Evolutionary conservation across 164 flowering plant species (phyloP).

Genomic region (Euptelea pleiosperma): DNA sequence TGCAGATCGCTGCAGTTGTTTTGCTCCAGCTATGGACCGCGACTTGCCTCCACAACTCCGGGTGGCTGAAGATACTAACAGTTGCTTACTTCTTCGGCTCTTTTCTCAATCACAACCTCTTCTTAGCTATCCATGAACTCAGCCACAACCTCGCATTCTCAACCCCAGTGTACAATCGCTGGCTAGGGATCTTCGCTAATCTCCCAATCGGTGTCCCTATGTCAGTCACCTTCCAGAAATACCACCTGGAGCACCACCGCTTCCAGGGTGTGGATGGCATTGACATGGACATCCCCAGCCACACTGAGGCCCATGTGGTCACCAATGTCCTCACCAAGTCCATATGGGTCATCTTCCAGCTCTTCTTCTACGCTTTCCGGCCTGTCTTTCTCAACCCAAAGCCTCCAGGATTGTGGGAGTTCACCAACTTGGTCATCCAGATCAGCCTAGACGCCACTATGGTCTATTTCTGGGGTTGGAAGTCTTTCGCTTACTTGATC

Average conservation of each 20-base stretch:
- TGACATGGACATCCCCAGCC: conserved; percentile 91
- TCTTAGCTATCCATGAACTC: conserved; percentile 94
- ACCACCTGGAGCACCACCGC: conserved; percentile 92
- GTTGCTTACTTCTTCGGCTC: conserved; percentile 93
- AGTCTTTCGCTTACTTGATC: conserved; percentile 69
- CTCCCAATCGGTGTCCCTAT: conserved; percentile 95
- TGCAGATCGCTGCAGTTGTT: conserved; percentile 78
- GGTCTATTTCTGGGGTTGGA: conserved; percentile 80
- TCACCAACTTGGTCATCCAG: conserved; percentile 63
- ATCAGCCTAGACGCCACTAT: conserved; percentile 56
- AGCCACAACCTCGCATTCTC: conserved; percentile 98
- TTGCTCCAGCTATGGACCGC: conserved; percentile 83
- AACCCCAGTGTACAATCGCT: conserved; percentile 78
- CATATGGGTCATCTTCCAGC: conserved; percentile 83
- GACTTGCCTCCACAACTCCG: conserved; percentile 45
- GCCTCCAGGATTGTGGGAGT: conserved; percentile 95
- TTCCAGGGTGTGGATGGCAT: conserved; percentile 93
- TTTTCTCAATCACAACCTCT: conserved; percentile 90
- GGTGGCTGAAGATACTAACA: conserved; percentile 68
- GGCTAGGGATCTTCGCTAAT: conserved; percentile 96
- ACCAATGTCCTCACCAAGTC: conserved; percentile 59
- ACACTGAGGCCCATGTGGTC: conserved; percentile 58
- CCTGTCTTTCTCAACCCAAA: conserved; percentile 94
- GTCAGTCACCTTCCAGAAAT: conserved; percentile 96
- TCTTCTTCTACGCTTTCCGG: conserved; percentile 89